Evolutionary conservation across 1,284 basidiomycete species (phyloP), one percentile per base, ranked within the genome.

Genomic region (Agaricales sp.): DNA sequence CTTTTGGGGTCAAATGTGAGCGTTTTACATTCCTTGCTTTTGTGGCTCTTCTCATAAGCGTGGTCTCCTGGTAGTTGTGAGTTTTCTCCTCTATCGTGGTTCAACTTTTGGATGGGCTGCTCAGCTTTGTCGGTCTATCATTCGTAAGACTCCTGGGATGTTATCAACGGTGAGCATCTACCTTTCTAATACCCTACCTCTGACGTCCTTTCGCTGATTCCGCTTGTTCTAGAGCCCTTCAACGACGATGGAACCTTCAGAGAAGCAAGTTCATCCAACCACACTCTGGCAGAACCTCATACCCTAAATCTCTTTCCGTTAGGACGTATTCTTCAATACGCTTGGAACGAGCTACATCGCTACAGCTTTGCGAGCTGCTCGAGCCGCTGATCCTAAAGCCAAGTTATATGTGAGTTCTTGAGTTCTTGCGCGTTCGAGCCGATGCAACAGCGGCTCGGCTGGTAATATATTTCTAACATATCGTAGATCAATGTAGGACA

Each of bases 201-300:
- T 52, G 26, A 44, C 3, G 12, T 51, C 58, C 19, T 52, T 14
- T 4, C 19, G 43, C 18, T 14, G 20, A 13, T 48, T 39, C 47
- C n/a, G n/a, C n/a, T n/a, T n/a, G n/a, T 3, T 48, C 69, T 67
- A 52, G 69, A 71, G 57, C 66, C 67, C 50, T 61, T 73, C 50
- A 72, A 71, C 57, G 69, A 71, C 50, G 62, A 72, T 52, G 71
- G 70, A 39, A 60, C 60, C 46, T 56, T 70, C 24, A 64, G 68
- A n/a, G 60, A 59, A 11, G 67, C 65, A 46, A 68, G 71, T 26
- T 73, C 71, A 60, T 68, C 44, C 35, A 50, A 53, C 23, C 50
- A 55, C 43, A n/a, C 53, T 59, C 14, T 57, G 58, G 14, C 41
- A 54, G 48, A 49, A 46, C 25, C 58, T 56, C 41, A 52, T 60